Conservation (phyloP, 345 rosid genomes). For the Erucastrum elatum region DNA sequence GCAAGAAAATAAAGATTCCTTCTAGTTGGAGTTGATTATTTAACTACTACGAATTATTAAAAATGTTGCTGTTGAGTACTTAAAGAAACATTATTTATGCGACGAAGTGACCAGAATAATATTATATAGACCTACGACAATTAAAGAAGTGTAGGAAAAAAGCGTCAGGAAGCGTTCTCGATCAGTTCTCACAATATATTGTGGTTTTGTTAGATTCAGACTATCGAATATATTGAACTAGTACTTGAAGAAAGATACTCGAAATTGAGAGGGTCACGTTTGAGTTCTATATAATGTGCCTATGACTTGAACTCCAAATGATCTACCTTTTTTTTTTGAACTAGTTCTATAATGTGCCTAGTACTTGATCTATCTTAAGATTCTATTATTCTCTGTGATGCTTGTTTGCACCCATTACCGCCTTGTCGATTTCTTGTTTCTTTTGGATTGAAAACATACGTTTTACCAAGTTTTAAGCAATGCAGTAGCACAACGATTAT, state of each 20-base stretch:
- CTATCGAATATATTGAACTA: background rate
- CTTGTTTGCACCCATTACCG: background rate
- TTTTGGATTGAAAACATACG: background rate
- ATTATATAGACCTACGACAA: background rate
- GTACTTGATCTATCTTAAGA: too few species aligned
- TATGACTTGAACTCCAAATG: background rate
- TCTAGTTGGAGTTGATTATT: constrained; percentile 18
- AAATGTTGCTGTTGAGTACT: constrained; percentile 1
- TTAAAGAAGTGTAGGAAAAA: background rate
- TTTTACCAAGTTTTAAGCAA: background rate
- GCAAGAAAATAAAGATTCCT: constrained; percentile 29
- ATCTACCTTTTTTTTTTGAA: background rate
- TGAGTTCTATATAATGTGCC: background rate
- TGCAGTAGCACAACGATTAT: background rate
- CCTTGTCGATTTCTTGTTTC: background rate
- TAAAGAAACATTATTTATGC: background rate
- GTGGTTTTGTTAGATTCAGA: constrained; percentile 19
- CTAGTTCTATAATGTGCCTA: too few species aligned
- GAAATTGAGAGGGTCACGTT: constrained; percentile 31
- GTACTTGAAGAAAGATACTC: constrained; percentile 1
- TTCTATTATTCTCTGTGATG: background rate
- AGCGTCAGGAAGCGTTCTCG: background rate
- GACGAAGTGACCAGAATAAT: background rate
- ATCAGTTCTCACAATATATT: constrained; percentile 17
- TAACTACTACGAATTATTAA: constrained; percentile 12